These are phyloP conservation scores for Penicillium crustosum DNA, from an alignment of 2,329 filamentous ascomycete species.

Conservation along the genomic window DNA sequence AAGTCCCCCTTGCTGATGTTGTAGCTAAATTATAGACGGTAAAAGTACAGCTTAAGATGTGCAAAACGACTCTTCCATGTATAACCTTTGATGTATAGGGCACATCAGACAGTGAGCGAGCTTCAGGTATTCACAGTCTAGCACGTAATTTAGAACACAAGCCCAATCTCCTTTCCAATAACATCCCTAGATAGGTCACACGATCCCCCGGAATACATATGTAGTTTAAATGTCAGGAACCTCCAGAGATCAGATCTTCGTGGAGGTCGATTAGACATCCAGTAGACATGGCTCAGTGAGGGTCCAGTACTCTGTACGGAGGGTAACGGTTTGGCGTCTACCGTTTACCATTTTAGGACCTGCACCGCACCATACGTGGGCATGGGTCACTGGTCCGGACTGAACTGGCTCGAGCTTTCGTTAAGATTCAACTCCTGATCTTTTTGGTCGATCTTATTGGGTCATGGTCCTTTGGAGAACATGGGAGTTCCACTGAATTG, in stretches of 20 bases:
- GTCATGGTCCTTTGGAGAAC: background rate
- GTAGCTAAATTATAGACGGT: no score
- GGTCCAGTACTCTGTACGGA: no score
- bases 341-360: background rate
- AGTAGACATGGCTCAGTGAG: background rate
- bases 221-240: background rate
- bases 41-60: no score
- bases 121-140: background rate
- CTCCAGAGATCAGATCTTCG: background rate
- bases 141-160: background rate
- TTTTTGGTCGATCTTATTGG: constrained; percentile 9
- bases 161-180: background rate
- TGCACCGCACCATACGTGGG: background rate
- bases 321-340: background rate
- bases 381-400: background rate
- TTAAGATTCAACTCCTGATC: constrained; percentile 11
- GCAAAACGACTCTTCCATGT: no score
- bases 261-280: background rate
- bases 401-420: constrained; percentile 3
- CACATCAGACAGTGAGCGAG: background rate
- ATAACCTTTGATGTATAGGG: background rate
- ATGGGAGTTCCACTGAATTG: constrained; percentile 15
- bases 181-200: background rate
- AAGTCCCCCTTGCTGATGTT: no score
- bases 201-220: background rate